Percentiles rank a stretch among this genome's conserved stretches.
These are phyloP conservation scores for Yamadazyma conglobata DNA, from an alignment of 1,139 yeast species.

Conservation along the genomic window DNA sequence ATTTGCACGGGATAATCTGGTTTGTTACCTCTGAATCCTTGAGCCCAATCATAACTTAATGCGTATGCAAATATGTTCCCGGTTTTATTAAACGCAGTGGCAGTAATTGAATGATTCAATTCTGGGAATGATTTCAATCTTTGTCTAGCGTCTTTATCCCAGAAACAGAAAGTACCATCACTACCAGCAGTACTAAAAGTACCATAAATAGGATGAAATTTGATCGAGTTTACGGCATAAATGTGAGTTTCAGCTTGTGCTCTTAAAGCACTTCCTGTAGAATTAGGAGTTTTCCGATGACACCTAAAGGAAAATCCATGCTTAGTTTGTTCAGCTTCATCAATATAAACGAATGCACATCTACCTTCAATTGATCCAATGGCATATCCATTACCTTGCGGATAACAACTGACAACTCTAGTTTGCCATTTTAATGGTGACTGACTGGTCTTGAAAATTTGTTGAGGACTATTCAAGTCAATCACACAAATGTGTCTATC, in stretches of 20 bases:
- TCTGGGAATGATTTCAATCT: constrained; percentile 79
- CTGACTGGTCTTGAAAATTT: constrained; percentile 66
- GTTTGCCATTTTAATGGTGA: constrained; percentile 96
- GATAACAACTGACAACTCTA: constrained; percentile 76
- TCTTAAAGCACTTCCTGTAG: constrained; percentile 34
- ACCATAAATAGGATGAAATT: constrained; percentile 86
- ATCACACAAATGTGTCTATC: constrained; percentile 78
- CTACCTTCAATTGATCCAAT: constrained; percentile 94
- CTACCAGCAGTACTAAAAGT: constrained; percentile 94
- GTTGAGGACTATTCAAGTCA: constrained; percentile 80
- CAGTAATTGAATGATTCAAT: constrained; percentile 70
- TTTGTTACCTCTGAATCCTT: constrained; percentile 76
- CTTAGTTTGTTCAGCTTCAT: constrained; percentile 70
- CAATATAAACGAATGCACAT: constrained; percentile 93
- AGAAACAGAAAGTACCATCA: constrained; percentile 89
- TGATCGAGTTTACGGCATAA: constrained; percentile 75
- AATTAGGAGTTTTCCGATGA: constrained; percentile 60
- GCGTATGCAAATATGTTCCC: constrained; percentile 93
- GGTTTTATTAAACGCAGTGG: constrained; percentile 74
- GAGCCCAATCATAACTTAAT: constrained; percentile 91
- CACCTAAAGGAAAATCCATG: constrained; percentile 89
- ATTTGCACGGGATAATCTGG: constrained; percentile 73
- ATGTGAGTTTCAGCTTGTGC: constrained; percentile 48
- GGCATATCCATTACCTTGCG: constrained; percentile 89
- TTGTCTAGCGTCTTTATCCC: constrained; percentile 95